Base-by-base conservation (phyloP, 768 basidiomycete species). In the Tremella fuciformis region DNA sequence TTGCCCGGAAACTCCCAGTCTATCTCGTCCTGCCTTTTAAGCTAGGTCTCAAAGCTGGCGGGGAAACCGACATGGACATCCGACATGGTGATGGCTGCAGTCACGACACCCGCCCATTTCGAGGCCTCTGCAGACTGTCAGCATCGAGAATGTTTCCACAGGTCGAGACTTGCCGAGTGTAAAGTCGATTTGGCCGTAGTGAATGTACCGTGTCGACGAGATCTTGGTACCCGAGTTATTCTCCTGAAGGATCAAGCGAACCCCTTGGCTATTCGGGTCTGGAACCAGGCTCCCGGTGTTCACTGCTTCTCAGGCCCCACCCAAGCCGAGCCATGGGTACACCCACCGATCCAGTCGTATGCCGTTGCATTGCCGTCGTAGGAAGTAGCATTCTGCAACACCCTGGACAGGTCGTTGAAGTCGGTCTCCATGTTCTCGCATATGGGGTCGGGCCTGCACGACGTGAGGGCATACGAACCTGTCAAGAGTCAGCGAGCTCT, bases 81-180 rank as follows among this genome's bases (percentile, higher is more conserved):
- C 16, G 77, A 79, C 89, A 91, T 91, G 4, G 86, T 87, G 53
- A 76, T 76, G 13, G 73, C 63, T 51, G 90, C 89, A 0, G 86
- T 86, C 53, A 93, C 86, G 7, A 92, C 85, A 34, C 89, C 89
- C 16, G 73, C 81, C 88, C 88, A 89, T 57, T 84, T 83, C 41
- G 87, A 84, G 0, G 88, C 86, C 78, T 89, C 58, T 66, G 55
- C 7, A 48, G 13, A 34, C 57, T 24, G 65, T 62, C n/a, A 53
- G 50, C 16, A 58, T 59, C 11, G 46, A 8, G 19, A 11, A 4
- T n/a, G 18, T 40, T 34, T 4, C 4, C n/a, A 46, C n/a, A 19
- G 15, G 49, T n/a, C 19, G 22, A 13, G 26, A 59, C 62, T 47
- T 24, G 64, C 65, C 56, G 16, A 67, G 57, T 1, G 61, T 60